Conservation (phyloP, 192 early-diverging fungal genomes). For the Coemansia sp. region DNA sequence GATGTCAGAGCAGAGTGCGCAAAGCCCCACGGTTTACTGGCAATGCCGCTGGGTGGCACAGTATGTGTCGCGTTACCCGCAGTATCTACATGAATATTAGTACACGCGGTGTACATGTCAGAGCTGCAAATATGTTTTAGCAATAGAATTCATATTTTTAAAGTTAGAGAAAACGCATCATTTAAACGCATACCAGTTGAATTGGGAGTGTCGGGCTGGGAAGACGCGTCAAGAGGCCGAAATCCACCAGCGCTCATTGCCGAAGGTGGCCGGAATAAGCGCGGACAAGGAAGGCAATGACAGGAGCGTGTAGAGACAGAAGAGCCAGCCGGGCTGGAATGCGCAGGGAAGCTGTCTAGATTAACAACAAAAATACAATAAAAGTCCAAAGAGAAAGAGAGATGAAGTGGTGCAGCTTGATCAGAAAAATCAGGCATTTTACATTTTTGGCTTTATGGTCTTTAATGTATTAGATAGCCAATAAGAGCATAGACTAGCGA, state of each 20-base stretch:
- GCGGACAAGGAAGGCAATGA: background rate
- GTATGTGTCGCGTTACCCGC: no score
- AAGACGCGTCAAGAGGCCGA: constrained; percentile 34
- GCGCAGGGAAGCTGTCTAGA: constrained; percentile 2
- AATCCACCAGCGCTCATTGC: constrained; percentile 48
- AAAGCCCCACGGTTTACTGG: constrained; percentile 4
- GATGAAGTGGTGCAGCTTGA: background rate
- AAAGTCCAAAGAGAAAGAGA: background rate
- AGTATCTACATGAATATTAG: no score
- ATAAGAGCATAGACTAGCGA: constrained; percentile 1
- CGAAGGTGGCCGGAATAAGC: constrained; percentile 1
- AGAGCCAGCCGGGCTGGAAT: constrained; percentile 3
- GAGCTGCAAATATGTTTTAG: no score
- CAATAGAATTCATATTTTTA: no score
- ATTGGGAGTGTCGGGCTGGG: constrained; percentile 12
- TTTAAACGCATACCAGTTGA: constrained; percentile 15
- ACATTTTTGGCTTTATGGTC: background rate
- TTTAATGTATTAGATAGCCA: background rate
- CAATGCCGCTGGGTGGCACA: background rate
- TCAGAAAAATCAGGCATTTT: background rate
- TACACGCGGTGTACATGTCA: no score
- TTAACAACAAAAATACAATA: constrained; percentile 1
- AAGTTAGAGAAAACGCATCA: background rate
- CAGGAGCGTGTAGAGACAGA: background rate
- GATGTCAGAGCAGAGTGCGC: background rate